These are phyloP conservation scores for Pichia kudriavzevii DNA, from an alignment of 1,139 yeast genomes.

Conservation along the genomic window DNA sequence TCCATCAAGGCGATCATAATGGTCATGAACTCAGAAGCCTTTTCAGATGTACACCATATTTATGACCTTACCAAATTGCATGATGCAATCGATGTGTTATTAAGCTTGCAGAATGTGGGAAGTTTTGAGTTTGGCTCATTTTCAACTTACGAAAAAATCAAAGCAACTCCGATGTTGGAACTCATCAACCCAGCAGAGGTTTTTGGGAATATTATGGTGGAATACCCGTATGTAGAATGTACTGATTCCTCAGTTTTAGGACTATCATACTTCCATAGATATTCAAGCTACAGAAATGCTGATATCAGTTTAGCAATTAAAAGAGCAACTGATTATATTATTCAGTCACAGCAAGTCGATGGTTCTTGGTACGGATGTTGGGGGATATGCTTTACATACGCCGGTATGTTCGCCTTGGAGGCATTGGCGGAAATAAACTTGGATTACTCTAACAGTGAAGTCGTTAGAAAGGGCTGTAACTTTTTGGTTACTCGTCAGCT, in stretches of 20 bases:
- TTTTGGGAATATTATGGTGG: slow-evolving; percentile 96
- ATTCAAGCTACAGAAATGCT: slow-evolving; percentile 54
- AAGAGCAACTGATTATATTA: slow-evolving; percentile 68
- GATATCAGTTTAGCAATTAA: slow-evolving; percentile 64
- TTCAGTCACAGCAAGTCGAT: slow-evolving; percentile 57
- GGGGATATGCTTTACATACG: slow-evolving; percentile 96
- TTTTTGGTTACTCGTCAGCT: slow-evolving; percentile 71
- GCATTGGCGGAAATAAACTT: slow-evolving; percentile 71
- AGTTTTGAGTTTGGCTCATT: slow-evolving; percentile 83
- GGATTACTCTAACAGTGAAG: slow-evolving; percentile 51
- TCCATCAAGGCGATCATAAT: slow-evolving; percentile 88
- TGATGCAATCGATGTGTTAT: slow-evolving; percentile 64
- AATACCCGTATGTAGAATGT: slow-evolving; percentile 96
- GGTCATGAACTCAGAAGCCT: slow-evolving; percentile 65
- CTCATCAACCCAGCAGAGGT: slow-evolving; percentile 92
- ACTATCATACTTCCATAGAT: slow-evolving; percentile 64
- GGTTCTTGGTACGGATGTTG: slow-evolving; percentile 99
- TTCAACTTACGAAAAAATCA: slow-evolving; percentile 82
- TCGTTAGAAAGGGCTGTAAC: slow-evolving; percentile 74
- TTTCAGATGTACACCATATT: slow-evolving; percentile 40
- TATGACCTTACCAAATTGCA: slow-evolving; percentile 49
- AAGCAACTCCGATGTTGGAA: slow-evolving; percentile 75
- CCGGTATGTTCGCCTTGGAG: slow-evolving; percentile 96
- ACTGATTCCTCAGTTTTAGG: slow-evolving; percentile 94
- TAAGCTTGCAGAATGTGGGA: slow-evolving; percentile 70